Evolutionary conservation across 768 basidiomycete genomes (phyloP).

Genomic region (Tulasnella sp.): DNA sequence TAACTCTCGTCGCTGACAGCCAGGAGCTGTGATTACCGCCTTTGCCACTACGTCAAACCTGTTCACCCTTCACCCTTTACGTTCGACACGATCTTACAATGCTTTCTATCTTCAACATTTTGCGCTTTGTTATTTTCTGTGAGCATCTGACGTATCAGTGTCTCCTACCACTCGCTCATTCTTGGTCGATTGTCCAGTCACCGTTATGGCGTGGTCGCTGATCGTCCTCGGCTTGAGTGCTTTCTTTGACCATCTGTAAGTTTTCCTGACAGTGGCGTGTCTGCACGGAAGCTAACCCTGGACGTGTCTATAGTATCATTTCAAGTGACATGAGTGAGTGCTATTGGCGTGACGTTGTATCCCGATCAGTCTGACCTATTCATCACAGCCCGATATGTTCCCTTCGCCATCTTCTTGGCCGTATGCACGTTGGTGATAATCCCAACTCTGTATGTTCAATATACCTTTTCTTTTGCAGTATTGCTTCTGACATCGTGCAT

Average conservation of each 20-base stretch:
- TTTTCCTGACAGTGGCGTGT: conserved; percentile 47
- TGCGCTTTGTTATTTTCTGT: conserved; percentile 18
- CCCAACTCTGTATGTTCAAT: conserved; percentile 44
- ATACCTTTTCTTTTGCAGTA: background rate
- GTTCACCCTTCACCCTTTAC: background rate
- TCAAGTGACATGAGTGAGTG: conserved; percentile 40
- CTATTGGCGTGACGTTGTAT: conserved; percentile 24
- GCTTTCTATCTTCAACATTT: conserved; percentile 19
- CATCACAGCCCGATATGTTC: conserved; percentile 66
- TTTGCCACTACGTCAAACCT: background rate
- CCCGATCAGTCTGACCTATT: conserved; percentile 11
- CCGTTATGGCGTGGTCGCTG: conserved; percentile 60
- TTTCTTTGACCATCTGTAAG: conserved; percentile 60
- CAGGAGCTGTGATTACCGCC: background rate
- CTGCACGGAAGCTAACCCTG: background rate
- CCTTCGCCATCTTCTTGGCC: conserved; percentile 74
- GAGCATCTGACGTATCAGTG: background rate
- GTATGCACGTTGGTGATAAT: conserved; percentile 58
- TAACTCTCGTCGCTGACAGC: background rate
- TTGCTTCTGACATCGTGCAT: conserved; percentile 8
- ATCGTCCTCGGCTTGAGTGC: conserved; percentile 72
- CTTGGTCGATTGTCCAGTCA: conserved; percentile 31
- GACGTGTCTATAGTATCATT: background rate
- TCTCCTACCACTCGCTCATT: background rate
- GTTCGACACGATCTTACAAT: conserved; percentile 9